These are phyloP conservation scores for Calocera viscosa DNA, from an alignment of 768 basidiomycete species.

Conservation along the genomic window DNA sequence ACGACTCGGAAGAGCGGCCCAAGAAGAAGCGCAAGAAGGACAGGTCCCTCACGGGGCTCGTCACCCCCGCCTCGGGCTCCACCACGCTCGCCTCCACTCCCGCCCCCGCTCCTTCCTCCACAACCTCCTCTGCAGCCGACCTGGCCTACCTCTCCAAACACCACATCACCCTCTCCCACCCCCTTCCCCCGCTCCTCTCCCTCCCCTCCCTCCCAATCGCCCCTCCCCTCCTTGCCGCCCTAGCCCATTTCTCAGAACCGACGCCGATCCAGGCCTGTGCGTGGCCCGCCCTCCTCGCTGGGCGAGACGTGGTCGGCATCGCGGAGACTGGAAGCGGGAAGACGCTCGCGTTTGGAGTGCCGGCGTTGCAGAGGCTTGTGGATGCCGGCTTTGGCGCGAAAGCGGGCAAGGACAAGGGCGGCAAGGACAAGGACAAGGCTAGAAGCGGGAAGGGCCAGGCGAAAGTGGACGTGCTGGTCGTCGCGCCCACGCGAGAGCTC, in stretches of 20 bases:
- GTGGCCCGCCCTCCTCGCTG: conserved; percentile 77
- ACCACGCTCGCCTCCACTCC: conserved; percentile 15
- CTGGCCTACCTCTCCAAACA: conserved; percentile 58
- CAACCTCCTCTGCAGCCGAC: conserved; percentile 23
- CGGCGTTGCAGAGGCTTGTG: conserved; percentile 57
- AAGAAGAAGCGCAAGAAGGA: conserved; percentile 17
- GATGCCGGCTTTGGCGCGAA: conserved; percentile 29
- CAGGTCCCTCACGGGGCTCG: conserved; percentile 3
- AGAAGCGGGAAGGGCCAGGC: conserved; percentile 11
- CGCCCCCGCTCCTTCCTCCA: conserved; percentile 15
- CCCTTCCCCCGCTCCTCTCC: conserved; percentile 49
- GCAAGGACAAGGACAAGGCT: no score
- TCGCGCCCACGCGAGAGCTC: conserved; percentile 92
- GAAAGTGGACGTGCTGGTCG: conserved; percentile 45
- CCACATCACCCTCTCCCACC: conserved; percentile 52
- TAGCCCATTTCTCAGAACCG: conserved; percentile 67
- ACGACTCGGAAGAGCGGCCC: conserved; percentile 7
- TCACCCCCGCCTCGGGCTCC: conserved; percentile 9
- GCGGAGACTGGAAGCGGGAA: conserved; percentile 98
- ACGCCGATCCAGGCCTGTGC: conserved; percentile 93
- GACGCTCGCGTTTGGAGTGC: conserved; percentile 90
- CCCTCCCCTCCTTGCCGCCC: conserved; percentile 44
- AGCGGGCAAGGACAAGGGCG: conserved; percentile 22
- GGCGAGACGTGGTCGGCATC: conserved; percentile 84
- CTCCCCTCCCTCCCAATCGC: conserved; percentile 67